Percentiles rank a stretch among this genome's conserved stretches.
These are phyloP conservation scores for Jaenimonas drosophilae DNA, from an alignment of 208 protist species.

Conservation along the genomic window DNA sequence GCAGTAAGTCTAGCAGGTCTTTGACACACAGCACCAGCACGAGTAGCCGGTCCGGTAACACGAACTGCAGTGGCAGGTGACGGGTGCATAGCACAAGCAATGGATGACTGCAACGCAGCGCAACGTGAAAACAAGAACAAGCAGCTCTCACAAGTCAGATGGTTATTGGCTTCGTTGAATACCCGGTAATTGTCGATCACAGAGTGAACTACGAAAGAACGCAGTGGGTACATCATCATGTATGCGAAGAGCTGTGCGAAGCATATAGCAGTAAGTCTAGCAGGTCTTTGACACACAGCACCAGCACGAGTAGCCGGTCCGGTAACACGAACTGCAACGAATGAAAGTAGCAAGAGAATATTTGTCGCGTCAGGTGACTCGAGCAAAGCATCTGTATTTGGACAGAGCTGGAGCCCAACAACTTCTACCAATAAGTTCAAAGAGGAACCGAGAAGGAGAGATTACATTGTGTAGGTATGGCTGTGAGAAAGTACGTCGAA, in stretches of 20 bases:
- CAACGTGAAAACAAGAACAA: no score
- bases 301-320: background rate
- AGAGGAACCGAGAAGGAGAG: background rate
- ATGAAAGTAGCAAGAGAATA: no score
- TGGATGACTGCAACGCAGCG: background rate
- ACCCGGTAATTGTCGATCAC: background rate
- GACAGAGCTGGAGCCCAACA: background rate
- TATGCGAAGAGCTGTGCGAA: background rate
- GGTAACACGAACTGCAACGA: constrained; percentile 8
- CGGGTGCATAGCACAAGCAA: no score
- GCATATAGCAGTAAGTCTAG: background rate
- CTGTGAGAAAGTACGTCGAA: background rate
- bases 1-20: background rate
- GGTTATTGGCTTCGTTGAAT: constrained; percentile 10
- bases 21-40: constrained; percentile 3
- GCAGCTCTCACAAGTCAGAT: background rate
- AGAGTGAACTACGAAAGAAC: constrained; percentile 5
- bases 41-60: constrained; percentile 1
- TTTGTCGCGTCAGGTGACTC: background rate
- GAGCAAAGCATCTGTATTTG: background rate
- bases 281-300: constrained; percentile 4
- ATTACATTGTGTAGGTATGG: background rate
- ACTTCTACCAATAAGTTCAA: background rate
- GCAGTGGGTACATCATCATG: constrained; percentile 7
- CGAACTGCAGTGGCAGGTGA: background rate